Evolutionary conservation across 228 moss, liverwort and hornwort genomes (phyloP), one percentile per base, ranked within the genome.

Genomic region (Sphagnum magellanicum): DNA sequence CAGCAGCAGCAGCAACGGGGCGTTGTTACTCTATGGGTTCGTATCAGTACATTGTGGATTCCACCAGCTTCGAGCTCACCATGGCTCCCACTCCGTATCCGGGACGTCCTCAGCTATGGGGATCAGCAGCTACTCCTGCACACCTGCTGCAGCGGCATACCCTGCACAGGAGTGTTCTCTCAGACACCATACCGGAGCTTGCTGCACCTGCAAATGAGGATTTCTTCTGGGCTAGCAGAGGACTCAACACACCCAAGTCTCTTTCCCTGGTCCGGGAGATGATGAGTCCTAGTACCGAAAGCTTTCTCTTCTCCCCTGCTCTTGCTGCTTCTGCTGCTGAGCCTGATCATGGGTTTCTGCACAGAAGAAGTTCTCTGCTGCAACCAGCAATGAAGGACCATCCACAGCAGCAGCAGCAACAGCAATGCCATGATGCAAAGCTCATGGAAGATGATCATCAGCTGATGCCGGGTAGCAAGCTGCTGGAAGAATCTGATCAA

Each of bases 1-100:
- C 50, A 6, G 79, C 85, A 48, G 3, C 32, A 3, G 73, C 50
- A 6, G 79, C 85, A 48, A 32, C 32, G 32, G 32, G 32, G 3
- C 82, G 95, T 66, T 92, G 87, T 0, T 95, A 92, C 59, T 95
- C 95, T 4, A 89, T 95, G 92, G 95, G 95, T 47, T 92, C 92
- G 0, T 89, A 92, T 48, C 84, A 89, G 32, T 92, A 95, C 9
- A 72, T 92, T 4, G 87, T 95, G 4, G 90, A 88, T 61, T 80
- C 84, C 4, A 70, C 84, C 10, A 82, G 82, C 60, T 78, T 91
- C 70, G 77, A 85, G 75, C 78, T 86, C 4, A 71, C 82, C 49
- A 81, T 83, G 59, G 82, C 87, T 9, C 79, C 77, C 0, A 84
- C 81, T n/a, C 83, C 87, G 5, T 83, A 81, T 49, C 87, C 87